Evolutionary conservation across 371 early-diverging fungal species (phyloP).

Genomic region (Rhizopus delemar): DNA sequence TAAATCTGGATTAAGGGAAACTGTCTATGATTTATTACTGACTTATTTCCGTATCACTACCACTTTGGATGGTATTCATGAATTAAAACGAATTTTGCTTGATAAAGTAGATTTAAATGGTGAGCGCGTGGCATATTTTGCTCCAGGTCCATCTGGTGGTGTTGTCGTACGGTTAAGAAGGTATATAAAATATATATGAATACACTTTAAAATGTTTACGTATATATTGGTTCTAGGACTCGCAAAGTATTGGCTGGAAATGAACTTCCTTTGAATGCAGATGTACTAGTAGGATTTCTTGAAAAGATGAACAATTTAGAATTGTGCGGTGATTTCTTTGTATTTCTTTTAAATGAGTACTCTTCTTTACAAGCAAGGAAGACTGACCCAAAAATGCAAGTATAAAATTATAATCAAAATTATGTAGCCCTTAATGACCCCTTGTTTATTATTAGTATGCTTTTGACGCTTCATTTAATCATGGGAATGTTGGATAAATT

Average conservation of each 20-base stretch:
- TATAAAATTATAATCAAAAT: conserved; percentile 10
- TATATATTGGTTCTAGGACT: conserved; percentile 5
- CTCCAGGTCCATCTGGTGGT: conserved; percentile 59
- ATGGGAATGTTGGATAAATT: conserved; percentile 67
- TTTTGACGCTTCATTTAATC: conserved; percentile 58
- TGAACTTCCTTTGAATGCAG: conserved; percentile 55
- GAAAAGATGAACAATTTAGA: conserved; percentile 53
- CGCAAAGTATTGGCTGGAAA: conserved; percentile 46
- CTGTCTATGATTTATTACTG: conserved; percentile 49
- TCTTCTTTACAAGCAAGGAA: conserved; percentile 47
- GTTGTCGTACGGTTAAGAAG: conserved; percentile 50
- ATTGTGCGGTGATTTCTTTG: conserved; percentile 73
- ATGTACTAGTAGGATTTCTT: conserved; percentile 64
- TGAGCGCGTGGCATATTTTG: conserved; percentile 58
- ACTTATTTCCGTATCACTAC: conserved; percentile 60
- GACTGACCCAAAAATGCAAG: conserved; percentile 49
- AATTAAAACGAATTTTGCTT: conserved; percentile 57
- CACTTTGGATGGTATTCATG: conserved; percentile 47
- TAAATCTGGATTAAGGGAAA: conserved; percentile 53
- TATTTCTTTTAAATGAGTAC: conserved; percentile 74
- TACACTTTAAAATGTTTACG: not conserved
- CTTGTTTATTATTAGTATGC: conserved; percentile 39
- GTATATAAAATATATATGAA: conserved; percentile 10
- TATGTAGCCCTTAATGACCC: not conserved
- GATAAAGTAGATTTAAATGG: conserved; percentile 46